Conservation (phyloP, 495 filamentous ascomycete genomes). For the Sporormia fimetaria region DNA sequence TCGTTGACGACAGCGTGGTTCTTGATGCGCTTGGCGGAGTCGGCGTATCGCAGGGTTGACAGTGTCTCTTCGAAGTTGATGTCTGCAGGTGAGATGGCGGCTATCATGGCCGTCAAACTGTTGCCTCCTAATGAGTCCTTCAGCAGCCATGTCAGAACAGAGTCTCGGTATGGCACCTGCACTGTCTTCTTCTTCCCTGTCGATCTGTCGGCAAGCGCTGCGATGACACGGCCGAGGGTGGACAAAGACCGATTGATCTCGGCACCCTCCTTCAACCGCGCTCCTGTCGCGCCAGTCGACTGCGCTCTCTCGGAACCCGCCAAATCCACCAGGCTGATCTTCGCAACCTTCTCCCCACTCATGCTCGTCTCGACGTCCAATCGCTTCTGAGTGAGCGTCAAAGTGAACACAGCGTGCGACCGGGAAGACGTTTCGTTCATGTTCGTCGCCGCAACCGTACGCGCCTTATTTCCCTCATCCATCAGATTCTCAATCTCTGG, state of each 20-base stretch:
- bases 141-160: constrained; percentile 88
- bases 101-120: constrained; percentile 99
- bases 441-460: constrained; percentile 97
- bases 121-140: constrained; percentile 98
- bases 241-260: constrained; percentile 97
- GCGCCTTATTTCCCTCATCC: constrained; percentile 98
- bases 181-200: constrained; percentile 66
- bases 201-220: constrained; percentile 84
- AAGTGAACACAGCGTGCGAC: constrained; percentile 94
- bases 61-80: constrained; percentile 99
- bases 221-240: constrained; percentile 95
- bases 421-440: constrained; percentile 99
- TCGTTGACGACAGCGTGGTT: constrained; percentile 99
- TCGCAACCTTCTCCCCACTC: constrained; percentile 94
- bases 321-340: constrained; percentile 95
- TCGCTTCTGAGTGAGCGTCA: constrained; percentile 88
- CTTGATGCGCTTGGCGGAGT: constrained; percentile 98
- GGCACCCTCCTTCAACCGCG: constrained; percentile 92
- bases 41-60: constrained; percentile 89
- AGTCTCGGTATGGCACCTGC: constrained; percentile 96
- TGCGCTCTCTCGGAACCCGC: constrained; percentile 94
- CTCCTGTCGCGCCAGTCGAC: constrained; percentile 91
- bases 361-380: constrained; percentile 89
- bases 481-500: constrained; percentile 93
- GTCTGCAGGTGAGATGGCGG: constrained; percentile 93